Percentiles rank a stretch among this genome's conserved stretches.
These are phyloP conservation scores for Sanghuangporus baumii DNA, from an alignment of 1,284 basidiomycete species.

Conservation along the genomic window DNA sequence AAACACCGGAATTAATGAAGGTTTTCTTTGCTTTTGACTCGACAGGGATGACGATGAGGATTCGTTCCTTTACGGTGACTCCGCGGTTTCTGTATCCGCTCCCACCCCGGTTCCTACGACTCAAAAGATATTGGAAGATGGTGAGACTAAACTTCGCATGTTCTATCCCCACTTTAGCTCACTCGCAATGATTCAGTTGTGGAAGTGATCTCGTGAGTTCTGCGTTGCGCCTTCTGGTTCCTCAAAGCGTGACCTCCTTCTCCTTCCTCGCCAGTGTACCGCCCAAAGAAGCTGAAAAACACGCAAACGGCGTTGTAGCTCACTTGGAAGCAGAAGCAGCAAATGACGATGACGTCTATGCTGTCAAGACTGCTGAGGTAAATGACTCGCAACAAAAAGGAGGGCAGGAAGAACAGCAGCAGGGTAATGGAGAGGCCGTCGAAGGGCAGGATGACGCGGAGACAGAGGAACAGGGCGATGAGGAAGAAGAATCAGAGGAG, in stretches of 20 bases:
- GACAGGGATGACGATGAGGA: constrained; percentile 18
- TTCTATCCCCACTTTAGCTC: background rate
- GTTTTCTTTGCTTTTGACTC: background rate
- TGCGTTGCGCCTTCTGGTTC: background rate
- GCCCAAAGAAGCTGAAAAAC: constrained; percentile 3
- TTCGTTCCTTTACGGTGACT: constrained; percentile 18
- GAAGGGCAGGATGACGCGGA: constrained; percentile 2
- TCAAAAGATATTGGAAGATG: constrained; percentile 6
- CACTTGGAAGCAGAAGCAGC: constrained; percentile 12
- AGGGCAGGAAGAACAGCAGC: background rate
- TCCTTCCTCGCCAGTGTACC: background rate
- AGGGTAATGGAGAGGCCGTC: background rate
- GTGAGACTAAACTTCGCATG: constrained; percentile 3
- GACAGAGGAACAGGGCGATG: constrained; percentile 8
- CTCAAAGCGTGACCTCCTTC: background rate
- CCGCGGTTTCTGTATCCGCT: background rate
- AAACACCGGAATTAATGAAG: background rate
- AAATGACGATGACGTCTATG: background rate
- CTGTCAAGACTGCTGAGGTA: background rate
- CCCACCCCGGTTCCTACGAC: background rate
- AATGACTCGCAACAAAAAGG: background rate
- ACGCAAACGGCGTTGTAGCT: constrained; percentile 9
- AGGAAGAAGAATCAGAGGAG: constrained; percentile 14
- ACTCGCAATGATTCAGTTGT: background rate
- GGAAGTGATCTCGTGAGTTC: constrained; percentile 12